Evolutionary conservation across 1,139 yeast genomes (phyloP).

Genomic region (Yamadazyma oceani): DNA sequence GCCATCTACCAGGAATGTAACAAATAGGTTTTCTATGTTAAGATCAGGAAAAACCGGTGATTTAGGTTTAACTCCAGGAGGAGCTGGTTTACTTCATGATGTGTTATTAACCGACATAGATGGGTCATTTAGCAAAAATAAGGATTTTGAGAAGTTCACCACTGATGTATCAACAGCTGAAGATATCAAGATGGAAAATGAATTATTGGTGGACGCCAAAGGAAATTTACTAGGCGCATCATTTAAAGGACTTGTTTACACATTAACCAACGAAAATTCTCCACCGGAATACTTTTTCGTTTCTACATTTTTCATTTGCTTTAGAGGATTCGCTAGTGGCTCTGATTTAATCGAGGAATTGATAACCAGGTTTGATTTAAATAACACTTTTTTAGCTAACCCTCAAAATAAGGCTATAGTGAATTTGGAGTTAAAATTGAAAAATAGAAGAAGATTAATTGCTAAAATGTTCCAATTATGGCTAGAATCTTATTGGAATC

Average conservation of each 20-base stretch:
- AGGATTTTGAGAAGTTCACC: conserved; percentile 41
- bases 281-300: conserved; percentile 71
- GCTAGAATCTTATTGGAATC: conserved; percentile 88
- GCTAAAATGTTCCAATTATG: conserved; percentile 72
- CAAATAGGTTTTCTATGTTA: conserved; percentile 58
- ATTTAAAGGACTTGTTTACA: conserved; percentile 67
- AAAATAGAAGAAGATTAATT: conserved; percentile 65
- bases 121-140: conserved; percentile 41
- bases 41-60: conserved; percentile 58
- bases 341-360: conserved; percentile 69
- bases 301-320: conserved; percentile 78
- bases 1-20: conserved; percentile 15
- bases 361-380: conserved; percentile 62
- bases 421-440: conserved; percentile 51
- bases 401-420: conserved; percentile 34
- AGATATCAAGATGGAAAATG: conserved; percentile 33
- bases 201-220: conserved; percentile 45
- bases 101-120: conserved; percentile 44
- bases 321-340: conserved; percentile 72
- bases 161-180: conserved; percentile 15
- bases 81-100: conserved; percentile 54
- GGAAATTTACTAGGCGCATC: conserved; percentile 76
- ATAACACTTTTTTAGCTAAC: conserved; percentile 30
- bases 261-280: conserved; percentile 69
- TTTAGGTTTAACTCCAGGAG: conserved; percentile 56